Evolutionary conservation across 148 eudicot species (phyloP), one percentile per base, ranked within the genome.

Genomic region (Mesembryanthemum crystallinum): DNA sequence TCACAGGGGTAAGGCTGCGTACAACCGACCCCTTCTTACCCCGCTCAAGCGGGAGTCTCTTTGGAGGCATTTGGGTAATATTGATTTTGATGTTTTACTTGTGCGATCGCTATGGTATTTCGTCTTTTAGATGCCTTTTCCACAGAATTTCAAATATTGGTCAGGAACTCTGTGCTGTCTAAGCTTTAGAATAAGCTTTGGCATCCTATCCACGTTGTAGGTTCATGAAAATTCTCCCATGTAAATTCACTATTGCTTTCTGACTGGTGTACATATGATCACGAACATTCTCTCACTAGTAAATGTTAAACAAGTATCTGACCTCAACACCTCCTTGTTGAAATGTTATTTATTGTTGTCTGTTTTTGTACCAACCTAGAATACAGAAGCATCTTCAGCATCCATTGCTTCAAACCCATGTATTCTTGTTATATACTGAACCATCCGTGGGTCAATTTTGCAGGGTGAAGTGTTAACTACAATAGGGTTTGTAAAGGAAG

Each of bases 401-500:
- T 47, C 24, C 69, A 47, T 35, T 58, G 59, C 59, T 47, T 7
- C 29, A 20, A 54, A 43, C 43, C 18, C 13, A 18, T 27, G 18
- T 30, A 33, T 71, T 20, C 18, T 63, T 25, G 18, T 60, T 7
- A 5, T 45, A 63, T 74, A 65, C 55, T 76, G 35, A 64, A 67
- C 39, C 29, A 30, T 14, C 27, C 32, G 47, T 70, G n/a, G 24
- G 42, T 77, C 68, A 51, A 73, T 23, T 24, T 68, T 87, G 82
- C 89, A 94, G 98, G 98, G 89, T 11, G 42, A 82, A 69, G 87
- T 94, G 51, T 8, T 88, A 62, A 94, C 97, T 24, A 89, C 97
- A 63, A 88, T 94, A 73, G 98, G 98, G 67, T 94, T 94, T 81
- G 73, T 92, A 72, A 92, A 94, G 87, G 97, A 94, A 80, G 97